Base-by-base conservation (phyloP, 2,329 filamentous ascomycete genomes). In the Colletotrichum sp. region DNA sequence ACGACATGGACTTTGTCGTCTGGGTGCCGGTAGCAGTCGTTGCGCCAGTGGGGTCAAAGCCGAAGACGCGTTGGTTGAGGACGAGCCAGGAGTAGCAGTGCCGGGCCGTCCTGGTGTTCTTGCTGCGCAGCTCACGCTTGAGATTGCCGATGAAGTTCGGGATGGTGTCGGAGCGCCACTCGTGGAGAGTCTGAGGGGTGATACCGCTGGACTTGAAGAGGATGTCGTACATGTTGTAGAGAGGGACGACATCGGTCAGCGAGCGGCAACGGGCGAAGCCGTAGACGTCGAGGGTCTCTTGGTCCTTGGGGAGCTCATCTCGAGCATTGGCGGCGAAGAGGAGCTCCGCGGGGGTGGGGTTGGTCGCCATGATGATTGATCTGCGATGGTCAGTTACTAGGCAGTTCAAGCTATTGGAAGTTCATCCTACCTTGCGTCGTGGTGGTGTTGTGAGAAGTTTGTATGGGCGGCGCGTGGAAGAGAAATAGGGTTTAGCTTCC, bases 21-120 rank as follows among this genome's bases (percentile, higher is more conserved):
- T 30, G 21, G 16, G 10, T n/a, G 18, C 28, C 2, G 55, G 26
- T 2, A 9, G 18, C 16, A 30, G 57, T 30, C 0, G 6, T 30
- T n/a, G 57, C 55, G 55, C 21, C 16, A 6, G 39, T 10, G 8
- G 57, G 28, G 8, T 28, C 57, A 24, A 28, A n/a, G 24, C 7
- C 57, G 57, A 60, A 30, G 28, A 30, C 18, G 26, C 28, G 28
- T 28, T 60, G 15, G 28, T 60, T 60, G 24, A 60, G 26, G 6
- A 28, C 16, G 5, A 60, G 9, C 57, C 57, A 60, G 3, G 24
- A n/a, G 57, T 60, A 32, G 57, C 26, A 18, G 24, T 28, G 16
- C 6, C 1, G 1, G 26, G 26, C 57, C 16, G 10, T 21, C 1
- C 57, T 28, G 28, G 0, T 13, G 16, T 6, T 28, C 3, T 60